Percentiles rank a stretch among this genome's conserved stretches.
These are phyloP conservation scores for Schwanniomyces vanrijiae DNA, from an alignment of 805 yeast genomes.

Conservation along the genomic window DNA sequence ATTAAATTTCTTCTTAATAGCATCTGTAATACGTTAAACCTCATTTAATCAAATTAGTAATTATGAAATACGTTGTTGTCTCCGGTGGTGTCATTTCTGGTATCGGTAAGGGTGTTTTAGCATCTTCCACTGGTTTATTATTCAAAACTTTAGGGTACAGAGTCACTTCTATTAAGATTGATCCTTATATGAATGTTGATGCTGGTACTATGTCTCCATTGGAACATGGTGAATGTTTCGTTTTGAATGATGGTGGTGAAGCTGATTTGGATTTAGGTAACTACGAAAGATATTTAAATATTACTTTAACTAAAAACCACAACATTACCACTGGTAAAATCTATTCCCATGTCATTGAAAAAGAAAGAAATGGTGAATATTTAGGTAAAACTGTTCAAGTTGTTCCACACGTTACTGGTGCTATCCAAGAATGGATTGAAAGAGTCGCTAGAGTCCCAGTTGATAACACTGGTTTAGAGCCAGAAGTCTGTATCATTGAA, in stretches of 20 bases:
- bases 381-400: conserved; percentile 99
- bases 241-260: conserved; percentile 97
- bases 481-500: conserved; percentile 96
- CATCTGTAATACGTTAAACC: conserved; percentile 1
- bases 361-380: conserved; percentile 95
- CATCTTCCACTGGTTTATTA: conserved; percentile 94
- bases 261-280: conserved; percentile 97
- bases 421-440: conserved; percentile 98
- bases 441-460: conserved; percentile 89
- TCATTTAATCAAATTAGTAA: conserved; percentile 6
- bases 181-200: conserved; percentile 98
- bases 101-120: conserved; percentile 97
- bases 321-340: conserved; percentile 98
- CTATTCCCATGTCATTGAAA: conserved; percentile 89
- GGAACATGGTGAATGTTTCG: conserved; percentile 99
- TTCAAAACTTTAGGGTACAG: conserved; percentile 91
- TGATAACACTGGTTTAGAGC: conserved; percentile 81
- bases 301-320: conserved; percentile 90
- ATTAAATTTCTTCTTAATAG: conserved; percentile 1
- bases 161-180: conserved; percentile 96
- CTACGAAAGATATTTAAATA: conserved; percentile 94
- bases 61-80: conserved; percentile 97
- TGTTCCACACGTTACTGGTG: conserved; percentile 96
- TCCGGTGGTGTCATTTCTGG: conserved; percentile 99
- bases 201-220: conserved; percentile 99